Conservation (phyloP, 179 eudicot genomes). For the Amaranthus tricolor region DNA sequence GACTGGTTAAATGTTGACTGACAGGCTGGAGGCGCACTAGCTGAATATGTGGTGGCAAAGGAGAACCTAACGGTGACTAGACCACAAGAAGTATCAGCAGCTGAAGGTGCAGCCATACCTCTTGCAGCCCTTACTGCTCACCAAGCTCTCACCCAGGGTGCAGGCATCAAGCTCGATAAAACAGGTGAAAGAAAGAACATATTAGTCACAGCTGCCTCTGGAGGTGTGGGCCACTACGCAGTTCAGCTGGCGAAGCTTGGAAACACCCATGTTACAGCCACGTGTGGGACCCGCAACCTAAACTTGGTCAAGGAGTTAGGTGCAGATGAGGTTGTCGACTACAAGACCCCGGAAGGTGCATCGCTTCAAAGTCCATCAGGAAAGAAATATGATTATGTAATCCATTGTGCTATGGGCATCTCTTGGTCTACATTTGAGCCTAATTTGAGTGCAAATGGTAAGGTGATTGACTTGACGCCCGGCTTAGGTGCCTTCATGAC, state of each 20-base stretch:
- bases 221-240: constrained; percentile 70
- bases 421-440: constrained; percentile 60
- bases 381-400: constrained; percentile 53
- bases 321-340: constrained; percentile 71
- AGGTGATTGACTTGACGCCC: constrained; percentile 64
- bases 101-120: constrained; percentile 46
- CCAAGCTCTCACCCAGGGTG: constrained; percentile 41
- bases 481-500: constrained; percentile 36
- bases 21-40: constrained; percentile 68
- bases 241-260: constrained; percentile 70
- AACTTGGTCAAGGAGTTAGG: constrained; percentile 57
- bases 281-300: constrained; percentile 70
- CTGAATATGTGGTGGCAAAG: constrained; percentile 56
- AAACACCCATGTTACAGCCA: constrained; percentile 58
- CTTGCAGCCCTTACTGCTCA: constrained; percentile 56
- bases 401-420: constrained; percentile 54
- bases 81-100: constrained; percentile 62
- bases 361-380: constrained; percentile 61
- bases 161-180: constrained; percentile 46
- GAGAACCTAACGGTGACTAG: constrained; percentile 41
- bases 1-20: constrained; percentile 5
- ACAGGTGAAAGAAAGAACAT: constrained; percentile 48
- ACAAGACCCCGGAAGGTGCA: constrained; percentile 54
- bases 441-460: constrained; percentile 46
- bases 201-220: constrained; percentile 62